phyloP scores from a whole-genome alignment of 371 early-diverging fungal genomes.

The Mycotypha africana region DNA sequence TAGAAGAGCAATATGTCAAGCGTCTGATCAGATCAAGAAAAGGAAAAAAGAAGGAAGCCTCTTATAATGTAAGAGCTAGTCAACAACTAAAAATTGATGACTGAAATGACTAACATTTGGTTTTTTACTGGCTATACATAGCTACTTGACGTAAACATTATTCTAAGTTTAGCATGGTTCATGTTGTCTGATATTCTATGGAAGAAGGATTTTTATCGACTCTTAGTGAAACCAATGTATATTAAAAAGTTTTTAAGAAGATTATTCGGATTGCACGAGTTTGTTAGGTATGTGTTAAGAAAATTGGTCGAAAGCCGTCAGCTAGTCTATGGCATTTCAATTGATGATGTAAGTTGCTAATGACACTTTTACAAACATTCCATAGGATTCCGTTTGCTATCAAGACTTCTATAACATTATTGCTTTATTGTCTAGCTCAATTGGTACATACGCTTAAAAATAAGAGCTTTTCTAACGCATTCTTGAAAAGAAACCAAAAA shows the following conservation, averaged over 20 bases:
- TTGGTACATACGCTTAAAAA: slow-evolving; percentile 18
- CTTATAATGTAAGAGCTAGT: no score
- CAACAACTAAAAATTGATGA: no score
- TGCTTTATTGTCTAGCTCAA: slow-evolving; percentile 35
- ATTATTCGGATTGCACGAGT: slow-evolving; percentile 21
- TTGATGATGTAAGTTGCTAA: background rate
- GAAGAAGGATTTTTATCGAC: no score
- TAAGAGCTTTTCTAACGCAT: no score
- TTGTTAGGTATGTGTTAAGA: slow-evolving; percentile 23
- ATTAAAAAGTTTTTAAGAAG: no score
- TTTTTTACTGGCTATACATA: no score
- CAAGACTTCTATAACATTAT: slow-evolving; percentile 28
- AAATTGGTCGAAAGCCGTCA: background rate
- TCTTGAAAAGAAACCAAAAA: background rate
- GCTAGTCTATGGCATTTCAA: background rate
- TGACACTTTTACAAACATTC: background rate
- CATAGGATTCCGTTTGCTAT: slow-evolving; percentile 37
- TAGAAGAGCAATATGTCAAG: slow-evolving; percentile 40
- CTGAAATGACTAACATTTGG: no score
- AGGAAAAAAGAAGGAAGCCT: no score
- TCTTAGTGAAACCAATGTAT: no score
- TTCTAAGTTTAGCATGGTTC: no score
- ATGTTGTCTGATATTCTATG: no score
- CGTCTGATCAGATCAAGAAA: slow-evolving; percentile 4
- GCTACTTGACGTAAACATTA: no score